phyloP scores from a whole-genome alignment of 2,329 filamentous ascomycete species.

The Chaetomiaceae sp. region DNA sequence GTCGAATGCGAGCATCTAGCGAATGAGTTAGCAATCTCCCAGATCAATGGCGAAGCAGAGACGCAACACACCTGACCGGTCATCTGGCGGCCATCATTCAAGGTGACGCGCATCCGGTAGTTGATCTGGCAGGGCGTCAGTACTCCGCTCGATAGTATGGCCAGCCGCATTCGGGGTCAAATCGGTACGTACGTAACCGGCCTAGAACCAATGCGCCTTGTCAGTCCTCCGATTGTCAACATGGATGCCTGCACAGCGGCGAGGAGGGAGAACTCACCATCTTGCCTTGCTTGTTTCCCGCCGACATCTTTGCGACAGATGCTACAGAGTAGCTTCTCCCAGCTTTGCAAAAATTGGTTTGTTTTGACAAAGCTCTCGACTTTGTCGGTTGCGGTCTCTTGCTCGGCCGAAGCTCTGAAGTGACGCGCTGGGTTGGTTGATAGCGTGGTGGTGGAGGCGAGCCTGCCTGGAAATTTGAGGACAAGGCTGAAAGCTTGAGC shows the following conservation, averaged over 20 bases:
- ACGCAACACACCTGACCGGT: conserved; percentile 46
- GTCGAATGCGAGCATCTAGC: conserved; percentile 95
- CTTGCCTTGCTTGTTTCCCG: conserved; percentile 90
- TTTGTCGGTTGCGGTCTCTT: conserved; percentile 38
- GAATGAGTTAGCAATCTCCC: conserved; percentile 32
- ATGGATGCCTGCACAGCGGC: conserved; percentile 33
- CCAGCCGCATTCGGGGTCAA: background rate
- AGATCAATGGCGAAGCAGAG: background rate
- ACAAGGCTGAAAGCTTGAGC: conserved; percentile 36
- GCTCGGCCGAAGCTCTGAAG: conserved; percentile 39
- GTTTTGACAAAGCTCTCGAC: conserved; percentile 35
- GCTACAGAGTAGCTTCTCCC: conserved; percentile 41
- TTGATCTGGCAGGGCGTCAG: conserved; percentile 67
- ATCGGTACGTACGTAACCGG: conserved; percentile 65
- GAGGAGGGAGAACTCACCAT: conserved; percentile 69
- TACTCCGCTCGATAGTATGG: background rate
- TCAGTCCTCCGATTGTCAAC: conserved; percentile 58
- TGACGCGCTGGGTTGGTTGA: conserved; percentile 38
- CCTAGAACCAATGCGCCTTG: conserved; percentile 51
- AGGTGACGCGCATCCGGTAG: conserved; percentile 96
- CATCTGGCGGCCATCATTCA: conserved; percentile 94
- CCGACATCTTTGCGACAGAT: conserved; percentile 56
- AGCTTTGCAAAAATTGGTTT: conserved; percentile 43
- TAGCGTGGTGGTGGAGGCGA: conserved; percentile 21
- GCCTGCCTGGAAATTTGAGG: conserved; percentile 37